A percentile compares a stretch with the other conserved stretches of the same genome.
These are phyloP conservation scores for Vitis amurensis DNA, from an alignment of 164 flowering plant genomes.

Conservation along the genomic window DNA sequence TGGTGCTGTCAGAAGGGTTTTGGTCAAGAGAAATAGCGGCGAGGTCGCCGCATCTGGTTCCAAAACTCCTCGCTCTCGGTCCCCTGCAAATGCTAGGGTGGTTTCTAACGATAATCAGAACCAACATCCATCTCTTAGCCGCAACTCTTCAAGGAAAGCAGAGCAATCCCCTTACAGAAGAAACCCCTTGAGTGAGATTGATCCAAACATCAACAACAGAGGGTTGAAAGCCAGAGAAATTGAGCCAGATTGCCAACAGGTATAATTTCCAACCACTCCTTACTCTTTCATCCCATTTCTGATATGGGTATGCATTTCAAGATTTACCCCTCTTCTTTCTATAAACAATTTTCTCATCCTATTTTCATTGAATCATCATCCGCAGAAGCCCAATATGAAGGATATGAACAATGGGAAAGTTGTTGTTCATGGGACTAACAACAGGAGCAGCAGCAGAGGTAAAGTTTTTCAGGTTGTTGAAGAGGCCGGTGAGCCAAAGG, in stretches of 20 bases:
- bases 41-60: constrained; percentile 23
- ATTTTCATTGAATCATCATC: constrained; percentile 8
- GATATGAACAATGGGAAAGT: constrained; percentile 10
- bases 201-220: constrained; percentile 24
- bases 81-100: constrained; percentile 54
- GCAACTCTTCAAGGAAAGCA: constrained; percentile 75
- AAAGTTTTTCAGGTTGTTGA: constrained; percentile 7
- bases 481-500: constrained; percentile 19
- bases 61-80: constrained; percentile 72
- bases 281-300: too few relatives aligned
- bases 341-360: background rate
- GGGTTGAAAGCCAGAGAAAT: constrained; percentile 6
- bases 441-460: constrained; percentile 16
- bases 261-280: too few relatives aligned
- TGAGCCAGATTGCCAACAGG: background rate
- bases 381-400: constrained; percentile 36
- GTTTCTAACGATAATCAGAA: constrained; percentile 27
- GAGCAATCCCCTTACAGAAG: constrained; percentile 87
- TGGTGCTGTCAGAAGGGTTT: constrained; percentile 38
- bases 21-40: constrained; percentile 62
- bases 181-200: constrained; percentile 73
- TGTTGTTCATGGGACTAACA: constrained; percentile 11
- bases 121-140: constrained; percentile 61
- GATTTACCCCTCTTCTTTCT: too few relatives aligned
- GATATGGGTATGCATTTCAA: too few relatives aligned